Evolutionary conservation across 2,329 filamentous ascomycete species (phyloP).

Genomic region (Scleromitrula shiraiana): DNA sequence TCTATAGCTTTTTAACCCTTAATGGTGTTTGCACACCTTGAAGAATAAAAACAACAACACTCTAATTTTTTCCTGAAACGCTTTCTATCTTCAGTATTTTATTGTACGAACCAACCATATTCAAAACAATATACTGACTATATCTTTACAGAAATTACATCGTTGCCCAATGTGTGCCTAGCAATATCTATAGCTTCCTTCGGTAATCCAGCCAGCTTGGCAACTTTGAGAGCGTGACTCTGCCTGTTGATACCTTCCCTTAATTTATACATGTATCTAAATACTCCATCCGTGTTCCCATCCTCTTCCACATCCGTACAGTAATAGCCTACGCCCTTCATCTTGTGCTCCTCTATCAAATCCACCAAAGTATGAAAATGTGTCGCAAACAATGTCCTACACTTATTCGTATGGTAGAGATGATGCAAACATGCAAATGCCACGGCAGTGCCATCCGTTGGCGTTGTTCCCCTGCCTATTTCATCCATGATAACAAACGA

Average conservation of each 20-base stretch:
- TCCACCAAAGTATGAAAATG: constrained; percentile 86
- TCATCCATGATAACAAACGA: constrained; percentile 99
- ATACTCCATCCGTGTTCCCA: constrained; percentile 39
- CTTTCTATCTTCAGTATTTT: constrained; percentile 16
- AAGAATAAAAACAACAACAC: constrained; percentile 34
- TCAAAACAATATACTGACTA: constrained; percentile 42
- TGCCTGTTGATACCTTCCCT: constrained; percentile 73
- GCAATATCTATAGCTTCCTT: constrained; percentile 64
- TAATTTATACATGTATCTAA: constrained; percentile 80
- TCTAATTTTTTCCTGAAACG: constrained; percentile 36
- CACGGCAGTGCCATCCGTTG: constrained; percentile 83
- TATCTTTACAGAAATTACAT: constrained; percentile 37
- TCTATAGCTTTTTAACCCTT: constrained; percentile 35
- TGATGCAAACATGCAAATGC: constrained; percentile 85
- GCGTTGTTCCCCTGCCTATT: constrained; percentile 88
- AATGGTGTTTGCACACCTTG: constrained; percentile 29
- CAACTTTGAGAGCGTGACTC: constrained; percentile 94
- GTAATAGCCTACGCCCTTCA: constrained; percentile 45
- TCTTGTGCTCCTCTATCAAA: constrained; percentile 50
- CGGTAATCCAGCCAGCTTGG: constrained; percentile 74
- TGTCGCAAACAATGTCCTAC: constrained; percentile 82
- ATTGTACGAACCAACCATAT: constrained; percentile 38
- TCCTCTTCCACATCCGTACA: constrained; percentile 87
- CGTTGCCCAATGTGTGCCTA: constrained; percentile 20
- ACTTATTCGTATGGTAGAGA: constrained; percentile 67